These are phyloP conservation scores for Thelonectria rubi DNA, from an alignment of 2,329 filamentous ascomycete species.

Conservation along the genomic window DNA sequence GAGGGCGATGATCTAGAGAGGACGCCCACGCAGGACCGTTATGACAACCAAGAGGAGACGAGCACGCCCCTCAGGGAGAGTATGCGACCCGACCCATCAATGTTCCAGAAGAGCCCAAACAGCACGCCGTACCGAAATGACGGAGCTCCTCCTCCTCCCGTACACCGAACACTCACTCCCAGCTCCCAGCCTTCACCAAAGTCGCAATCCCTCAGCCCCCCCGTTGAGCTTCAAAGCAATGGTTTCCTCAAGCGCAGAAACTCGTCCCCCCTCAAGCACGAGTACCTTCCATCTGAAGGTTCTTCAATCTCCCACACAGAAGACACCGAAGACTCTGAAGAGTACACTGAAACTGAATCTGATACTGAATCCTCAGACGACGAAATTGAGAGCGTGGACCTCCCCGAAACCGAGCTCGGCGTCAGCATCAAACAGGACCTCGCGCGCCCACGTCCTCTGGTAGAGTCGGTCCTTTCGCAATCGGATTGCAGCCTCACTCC, in stretches of 20 bases:
- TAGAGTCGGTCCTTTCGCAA: constrained; percentile 56
- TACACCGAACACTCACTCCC: constrained; percentile 56
- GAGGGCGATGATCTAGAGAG: constrained; percentile 42
- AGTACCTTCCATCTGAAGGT: constrained; percentile 86
- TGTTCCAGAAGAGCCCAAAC: constrained; percentile 46
- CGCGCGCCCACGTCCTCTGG: constrained; percentile 37
- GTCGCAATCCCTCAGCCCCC: constrained; percentile 48
- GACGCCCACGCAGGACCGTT: constrained; percentile 50
- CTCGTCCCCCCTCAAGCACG: constrained; percentile 95
- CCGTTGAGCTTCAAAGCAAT: constrained; percentile 55
- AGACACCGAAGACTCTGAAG: constrained; percentile 55
- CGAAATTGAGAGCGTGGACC: constrained; percentile 68
- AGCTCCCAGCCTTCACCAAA: constrained; percentile 45
- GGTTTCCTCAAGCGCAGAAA: constrained; percentile 71
- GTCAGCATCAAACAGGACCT: constrained; percentile 59
- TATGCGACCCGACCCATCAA: constrained; percentile 50
- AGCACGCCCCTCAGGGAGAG: constrained; percentile 48
- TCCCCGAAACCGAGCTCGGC: constrained; percentile 66
- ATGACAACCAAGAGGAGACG: constrained; percentile 39
- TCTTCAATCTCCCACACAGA: constrained; percentile 67
- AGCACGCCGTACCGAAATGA: constrained; percentile 58
- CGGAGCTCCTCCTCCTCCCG: constrained; percentile 64
- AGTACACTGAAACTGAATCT: constrained; percentile 61
- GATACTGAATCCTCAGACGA: constrained; percentile 59
- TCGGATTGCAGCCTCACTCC: constrained; percentile 74